These are phyloP conservation scores for Pythium utonaiense DNA, from an alignment of 352 stramenopile species.

Conservation along the genomic window DNA sequence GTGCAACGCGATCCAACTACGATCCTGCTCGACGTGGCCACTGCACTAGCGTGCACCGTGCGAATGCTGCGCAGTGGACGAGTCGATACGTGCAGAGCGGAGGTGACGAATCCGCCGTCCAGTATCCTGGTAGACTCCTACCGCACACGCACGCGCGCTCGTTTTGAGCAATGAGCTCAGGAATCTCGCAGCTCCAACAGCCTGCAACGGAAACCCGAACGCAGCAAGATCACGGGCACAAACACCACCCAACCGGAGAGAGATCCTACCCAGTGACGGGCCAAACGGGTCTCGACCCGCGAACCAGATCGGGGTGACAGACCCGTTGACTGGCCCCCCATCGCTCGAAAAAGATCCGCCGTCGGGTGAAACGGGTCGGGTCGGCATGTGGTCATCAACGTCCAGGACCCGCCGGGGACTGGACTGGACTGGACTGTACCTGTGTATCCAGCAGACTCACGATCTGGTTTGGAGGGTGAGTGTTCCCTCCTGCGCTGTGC, in stretches of 20 bases:
- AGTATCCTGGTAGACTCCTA: background rate
- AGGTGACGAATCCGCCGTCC: background rate
- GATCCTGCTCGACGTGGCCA: no score
- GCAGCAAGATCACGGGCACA: background rate
- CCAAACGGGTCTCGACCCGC: no score
- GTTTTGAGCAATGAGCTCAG: slow-evolving; percentile 18
- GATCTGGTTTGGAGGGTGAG: slow-evolving; percentile 21
- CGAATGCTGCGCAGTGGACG: background rate
- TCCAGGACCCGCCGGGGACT: no score
- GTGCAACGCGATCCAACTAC: no score
- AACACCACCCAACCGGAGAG: slow-evolving; percentile 3
- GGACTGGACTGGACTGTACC: no score
- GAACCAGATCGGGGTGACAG: no score
- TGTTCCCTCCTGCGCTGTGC: slow-evolving; percentile 3
- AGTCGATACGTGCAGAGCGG: background rate
- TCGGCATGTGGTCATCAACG: background rate
- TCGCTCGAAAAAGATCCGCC: no score
- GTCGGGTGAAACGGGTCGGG: slow-evolving; percentile 1
- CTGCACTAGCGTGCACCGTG: no score
- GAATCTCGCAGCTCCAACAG: background rate
- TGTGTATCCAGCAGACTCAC: no score
- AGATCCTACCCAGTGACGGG: no score
- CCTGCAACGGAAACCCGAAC: no score
- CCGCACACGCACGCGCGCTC: slow-evolving; percentile 8
- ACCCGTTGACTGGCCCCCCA: no score